A percentile compares a stretch with the other conserved stretches of the same genome.
phyloP scores from a whole-genome alignment of 1,139 yeast species.

The Hyphopichia pseudoburtonii region DNA sequence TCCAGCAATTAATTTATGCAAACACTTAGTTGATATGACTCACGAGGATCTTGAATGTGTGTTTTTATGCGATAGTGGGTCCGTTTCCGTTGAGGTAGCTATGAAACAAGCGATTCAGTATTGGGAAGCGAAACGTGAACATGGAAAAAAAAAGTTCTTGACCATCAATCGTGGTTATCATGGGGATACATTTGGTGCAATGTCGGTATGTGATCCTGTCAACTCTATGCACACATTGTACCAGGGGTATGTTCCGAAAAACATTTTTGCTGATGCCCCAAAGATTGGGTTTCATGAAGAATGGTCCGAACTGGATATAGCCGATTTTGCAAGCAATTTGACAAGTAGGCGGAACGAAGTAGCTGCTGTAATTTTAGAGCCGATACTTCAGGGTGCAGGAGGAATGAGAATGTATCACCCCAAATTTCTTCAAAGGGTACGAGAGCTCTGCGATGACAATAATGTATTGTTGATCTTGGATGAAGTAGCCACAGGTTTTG shows the following conservation, averaged over 20 bases:
- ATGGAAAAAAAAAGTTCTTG: constrained; percentile 14
- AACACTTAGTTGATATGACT: constrained; percentile 18
- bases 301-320: constrained; percentile 12
- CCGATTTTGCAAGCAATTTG: constrained; percentile 19
- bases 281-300: constrained; percentile 11
- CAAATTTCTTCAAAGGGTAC: constrained; percentile 22
- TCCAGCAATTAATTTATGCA: constrained; percentile 22
- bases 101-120: constrained; percentile 11
- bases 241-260: constrained; percentile 21
- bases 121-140: constrained; percentile 13
- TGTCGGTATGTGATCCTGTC: constrained; percentile 24
- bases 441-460: constrained; percentile 25
- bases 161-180: constrained; percentile 22
- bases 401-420: constrained; percentile 30
- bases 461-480: constrained; percentile 25
- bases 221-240: constrained; percentile 28
- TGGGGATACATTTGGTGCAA: constrained; percentile 27
- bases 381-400: constrained; percentile 35
- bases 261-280: constrained; percentile 24
- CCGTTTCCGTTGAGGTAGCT: constrained; percentile 11
- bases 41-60: constrained; percentile 19
- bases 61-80: constrained; percentile 22
- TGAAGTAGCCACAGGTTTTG: constrained; percentile 23
- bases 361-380: constrained; percentile 33
- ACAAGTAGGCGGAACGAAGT: constrained; percentile 19